Evolutionary conservation across 2,329 filamentous ascomycete species (phyloP).

Genomic region (Chaetomium strumarium): DNA sequence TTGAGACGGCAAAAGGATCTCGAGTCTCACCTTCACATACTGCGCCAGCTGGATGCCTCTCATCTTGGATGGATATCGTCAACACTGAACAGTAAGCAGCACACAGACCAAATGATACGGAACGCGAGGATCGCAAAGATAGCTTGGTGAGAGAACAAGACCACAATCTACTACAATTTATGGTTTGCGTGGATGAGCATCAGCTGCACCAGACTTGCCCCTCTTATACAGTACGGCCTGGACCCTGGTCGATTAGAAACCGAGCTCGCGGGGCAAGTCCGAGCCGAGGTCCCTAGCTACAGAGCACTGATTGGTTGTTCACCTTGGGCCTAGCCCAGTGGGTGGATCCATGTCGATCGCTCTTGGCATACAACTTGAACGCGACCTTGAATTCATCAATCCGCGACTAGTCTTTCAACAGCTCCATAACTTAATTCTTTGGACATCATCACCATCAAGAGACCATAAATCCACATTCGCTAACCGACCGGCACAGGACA

Average conservation of each 20-base stretch:
- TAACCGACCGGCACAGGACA: no score
- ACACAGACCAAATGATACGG: not conserved
- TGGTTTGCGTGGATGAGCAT: not conserved
- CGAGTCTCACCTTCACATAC: conserved; percentile 30
- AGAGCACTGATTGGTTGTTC: conserved; percentile 22
- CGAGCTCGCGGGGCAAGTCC: conserved; percentile 15
- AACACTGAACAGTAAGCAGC: not conserved
- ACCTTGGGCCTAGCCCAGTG: conserved; percentile 12
- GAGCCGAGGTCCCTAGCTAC: conserved; percentile 18
- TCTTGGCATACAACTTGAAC: conserved; percentile 9
- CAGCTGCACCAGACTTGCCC: not conserved
- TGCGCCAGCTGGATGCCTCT: conserved; percentile 31
- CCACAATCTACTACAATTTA: no score
- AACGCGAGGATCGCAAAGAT: no score
- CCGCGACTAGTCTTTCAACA: not conserved
- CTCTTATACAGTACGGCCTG: conserved; percentile 3
- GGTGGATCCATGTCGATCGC: conserved; percentile 16
- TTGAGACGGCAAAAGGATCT: not conserved
- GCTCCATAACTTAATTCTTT: not conserved
- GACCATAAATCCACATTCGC: not conserved
- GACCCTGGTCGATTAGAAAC: not conserved
- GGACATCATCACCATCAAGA: not conserved
- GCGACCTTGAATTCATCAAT: conserved; percentile 4
- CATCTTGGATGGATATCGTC: conserved; percentile 23
- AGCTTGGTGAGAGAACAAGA: no score